Evolutionary conservation across 331 rosid species (phyloP).

Genomic region (Rhamnella rubrinervis): DNA sequence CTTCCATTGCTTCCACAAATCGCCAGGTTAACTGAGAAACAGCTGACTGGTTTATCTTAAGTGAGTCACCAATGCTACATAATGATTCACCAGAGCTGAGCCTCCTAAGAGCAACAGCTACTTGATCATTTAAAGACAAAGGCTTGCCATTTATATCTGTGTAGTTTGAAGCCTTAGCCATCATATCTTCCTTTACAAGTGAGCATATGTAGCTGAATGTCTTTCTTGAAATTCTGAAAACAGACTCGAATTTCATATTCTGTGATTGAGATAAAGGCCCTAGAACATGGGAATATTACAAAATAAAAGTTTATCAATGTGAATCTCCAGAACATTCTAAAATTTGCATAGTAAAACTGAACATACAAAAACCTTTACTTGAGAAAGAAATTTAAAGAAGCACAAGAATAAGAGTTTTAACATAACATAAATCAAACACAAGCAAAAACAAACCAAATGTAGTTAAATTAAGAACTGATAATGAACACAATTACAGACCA

Average conservation of each 20-base stretch:
- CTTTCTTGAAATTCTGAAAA: conserved; percentile 77
- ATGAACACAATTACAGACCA: too few relatives aligned
- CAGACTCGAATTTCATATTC: conserved; percentile 60
- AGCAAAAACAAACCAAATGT: too few relatives aligned
- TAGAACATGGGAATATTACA: conserved; percentile 32
- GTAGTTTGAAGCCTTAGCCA: conserved; percentile 53
- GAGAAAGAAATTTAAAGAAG: background rate
- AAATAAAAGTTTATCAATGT: conserved; percentile 9
- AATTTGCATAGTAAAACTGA: background rate
- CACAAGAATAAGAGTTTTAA: background rate
- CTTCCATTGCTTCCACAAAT: conserved; percentile 92
- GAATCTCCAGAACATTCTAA: background rate
- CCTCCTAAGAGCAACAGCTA: conserved; percentile 90
- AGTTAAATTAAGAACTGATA: too few relatives aligned
- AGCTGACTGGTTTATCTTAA: conserved; percentile 68
- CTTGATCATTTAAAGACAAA: conserved; percentile 75
- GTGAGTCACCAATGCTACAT: conserved; percentile 64
- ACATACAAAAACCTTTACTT: background rate
- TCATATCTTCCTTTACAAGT: conserved; percentile 71
- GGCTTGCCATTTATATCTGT: conserved; percentile 48
- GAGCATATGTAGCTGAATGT: conserved; percentile 85
- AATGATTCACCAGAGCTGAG: conserved; percentile 88
- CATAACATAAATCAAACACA: background rate
- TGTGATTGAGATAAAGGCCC: conserved; percentile 64
- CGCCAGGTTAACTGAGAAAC: conserved; percentile 91